Conservation (phyloP, 345 rosid genomes). For the Boechera stricta region DNA sequence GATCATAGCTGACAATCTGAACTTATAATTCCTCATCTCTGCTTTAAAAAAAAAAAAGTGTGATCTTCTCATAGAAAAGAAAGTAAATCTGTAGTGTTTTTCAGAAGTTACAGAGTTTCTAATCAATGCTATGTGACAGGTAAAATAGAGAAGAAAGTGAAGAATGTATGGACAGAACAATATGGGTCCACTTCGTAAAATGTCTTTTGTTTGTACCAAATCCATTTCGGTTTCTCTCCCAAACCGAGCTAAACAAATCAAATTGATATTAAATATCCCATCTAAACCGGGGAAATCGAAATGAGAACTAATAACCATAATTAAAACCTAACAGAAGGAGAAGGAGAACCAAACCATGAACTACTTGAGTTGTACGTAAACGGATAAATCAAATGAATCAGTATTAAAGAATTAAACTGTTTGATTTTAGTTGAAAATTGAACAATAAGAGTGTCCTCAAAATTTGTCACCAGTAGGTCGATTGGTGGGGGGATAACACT, state of each 20-base stretch:
- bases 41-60: not conserved
- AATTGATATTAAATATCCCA: not conserved
- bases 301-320: not conserved
- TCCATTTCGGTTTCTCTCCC: not conserved
- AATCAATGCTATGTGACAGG: not conserved
- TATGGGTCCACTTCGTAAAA: slow-evolving; percentile 33
- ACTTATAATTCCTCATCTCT: slow-evolving; percentile 62
- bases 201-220: slow-evolving; percentile 30
- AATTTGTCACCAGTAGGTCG: slow-evolving; percentile 15
- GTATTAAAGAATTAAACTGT: not conserved
- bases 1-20: slow-evolving; percentile 61
- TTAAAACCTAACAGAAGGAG: not conserved
- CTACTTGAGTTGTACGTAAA: not conserved
- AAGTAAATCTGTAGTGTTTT: not conserved
- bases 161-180: slow-evolving; percentile 19
- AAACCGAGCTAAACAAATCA: not conserved
- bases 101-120: not conserved
- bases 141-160: slow-evolving; percentile 29
- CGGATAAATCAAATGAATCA: not conserved
- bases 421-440: not conserved
- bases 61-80: slow-evolving; percentile 12
- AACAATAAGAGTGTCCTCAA: not conserved
- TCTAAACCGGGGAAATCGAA: not conserved
- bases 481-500: not conserved
- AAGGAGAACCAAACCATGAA: not conserved